A percentile compares a stretch with the other conserved stretches of the same genome.
These are phyloP conservation scores for Neocallimastix lanati DNA, from an alignment of 192 early-diverging fungal species.

Conservation along the genomic window DNA sequence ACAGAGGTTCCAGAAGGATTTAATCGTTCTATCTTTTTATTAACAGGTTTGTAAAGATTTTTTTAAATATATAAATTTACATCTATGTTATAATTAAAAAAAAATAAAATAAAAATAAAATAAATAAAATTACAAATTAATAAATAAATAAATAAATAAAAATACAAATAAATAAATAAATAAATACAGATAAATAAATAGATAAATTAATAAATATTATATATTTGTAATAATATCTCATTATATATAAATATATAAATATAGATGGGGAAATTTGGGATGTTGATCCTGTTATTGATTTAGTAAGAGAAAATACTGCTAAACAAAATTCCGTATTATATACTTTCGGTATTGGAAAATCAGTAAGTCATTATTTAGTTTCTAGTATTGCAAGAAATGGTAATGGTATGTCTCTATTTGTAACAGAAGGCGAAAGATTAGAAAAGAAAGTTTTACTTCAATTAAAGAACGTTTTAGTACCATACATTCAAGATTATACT, in stretches of 20 bases:
- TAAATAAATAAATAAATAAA: too few species aligned
- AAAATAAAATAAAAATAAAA: too few species aligned
- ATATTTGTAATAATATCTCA: too few species aligned
- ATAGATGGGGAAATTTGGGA: slow-evolving; percentile 14
- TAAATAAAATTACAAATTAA: too few species aligned
- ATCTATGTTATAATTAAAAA: too few species aligned
- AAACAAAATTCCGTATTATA: slow-evolving; percentile 14
- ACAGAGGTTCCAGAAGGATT: not conserved
- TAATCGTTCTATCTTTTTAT: not conserved
- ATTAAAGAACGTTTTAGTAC: slow-evolving; percentile 22
- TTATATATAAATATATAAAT: too few species aligned
- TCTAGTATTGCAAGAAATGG: slow-evolving; percentile 24
- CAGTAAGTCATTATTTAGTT: slow-evolving; percentile 26
- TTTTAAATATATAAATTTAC: too few species aligned
- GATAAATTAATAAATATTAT: too few species aligned
- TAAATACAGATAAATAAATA: not conserved
- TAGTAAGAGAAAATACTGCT: not conserved
- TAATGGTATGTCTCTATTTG: slow-evolving; percentile 22
- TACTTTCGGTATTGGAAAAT: slow-evolving; percentile 20
- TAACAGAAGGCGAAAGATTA: slow-evolving; percentile 21
- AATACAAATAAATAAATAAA: too few species aligned
- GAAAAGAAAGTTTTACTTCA: slow-evolving; percentile 27
- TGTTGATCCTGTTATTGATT: slow-evolving; percentile 12
- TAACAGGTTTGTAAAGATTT: not conserved
- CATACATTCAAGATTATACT: slow-evolving; percentile 20